Percentiles rank a stretch among this genome's conserved stretches.
These are phyloP conservation scores for Clavispora asparagi DNA, from an alignment of 805 yeast species.

Conservation along the genomic window DNA sequence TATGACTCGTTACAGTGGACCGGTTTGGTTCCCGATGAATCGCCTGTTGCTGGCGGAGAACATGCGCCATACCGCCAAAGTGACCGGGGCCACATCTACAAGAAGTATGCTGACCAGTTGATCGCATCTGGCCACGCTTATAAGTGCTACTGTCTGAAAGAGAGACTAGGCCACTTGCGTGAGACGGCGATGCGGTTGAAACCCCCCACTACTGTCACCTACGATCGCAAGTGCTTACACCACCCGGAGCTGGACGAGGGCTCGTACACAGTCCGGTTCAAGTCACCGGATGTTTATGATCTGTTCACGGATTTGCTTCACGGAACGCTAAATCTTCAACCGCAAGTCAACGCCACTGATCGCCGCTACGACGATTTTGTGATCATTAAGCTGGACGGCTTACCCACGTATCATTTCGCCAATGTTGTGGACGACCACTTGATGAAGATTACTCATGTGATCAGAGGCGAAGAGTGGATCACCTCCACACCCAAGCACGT, in stretches of 20 bases:
- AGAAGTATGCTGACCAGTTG: conserved; percentile 50
- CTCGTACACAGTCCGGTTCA: conserved; percentile 62
- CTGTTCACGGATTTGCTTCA: conserved; percentile 69
- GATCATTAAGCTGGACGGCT: conserved; percentile 83
- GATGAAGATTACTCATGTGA: conserved; percentile 90
- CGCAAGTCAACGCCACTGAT: conserved; percentile 67
- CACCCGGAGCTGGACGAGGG: conserved; percentile 21
- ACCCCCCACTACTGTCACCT: conserved; percentile 90
- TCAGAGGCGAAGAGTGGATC: conserved; percentile 97
- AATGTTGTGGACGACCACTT: conserved; percentile 92
- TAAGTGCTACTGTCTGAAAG: conserved; percentile 80
- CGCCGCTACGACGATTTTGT: conserved; percentile 86
- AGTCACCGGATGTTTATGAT: conserved; percentile 69
- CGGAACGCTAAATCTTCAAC: conserved; percentile 71
- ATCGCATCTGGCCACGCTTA: conserved; percentile 71
- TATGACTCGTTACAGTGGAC: conserved; percentile 77
- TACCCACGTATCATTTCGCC: conserved; percentile 96
- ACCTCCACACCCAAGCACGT: conserved; percentile 94
- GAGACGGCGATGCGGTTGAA: conserved; percentile 66
- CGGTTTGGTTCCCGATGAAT: conserved; percentile 73
- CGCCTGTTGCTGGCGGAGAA: conserved; percentile 57
- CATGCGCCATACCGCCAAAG: conserved; percentile 83
- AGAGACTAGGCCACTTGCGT: conserved; percentile 61
- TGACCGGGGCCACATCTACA: conserved; percentile 65
- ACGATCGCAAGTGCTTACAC: conserved; percentile 75